Base-by-base conservation (phyloP, 1,139 yeast genomes). In the Pichia sp. region DNA sequence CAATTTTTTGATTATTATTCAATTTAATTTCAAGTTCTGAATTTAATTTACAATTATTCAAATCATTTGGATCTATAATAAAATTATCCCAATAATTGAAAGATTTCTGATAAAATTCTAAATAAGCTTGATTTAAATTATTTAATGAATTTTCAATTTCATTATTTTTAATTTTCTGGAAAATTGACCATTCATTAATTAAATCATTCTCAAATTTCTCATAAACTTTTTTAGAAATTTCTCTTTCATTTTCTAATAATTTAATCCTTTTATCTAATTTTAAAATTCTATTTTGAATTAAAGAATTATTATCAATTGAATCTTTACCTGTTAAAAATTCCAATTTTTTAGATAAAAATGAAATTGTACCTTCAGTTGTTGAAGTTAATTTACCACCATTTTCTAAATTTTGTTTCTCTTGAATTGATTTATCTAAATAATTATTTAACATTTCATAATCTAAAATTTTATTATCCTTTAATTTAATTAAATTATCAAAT, bases 401-500 rank as follows among this genome's bases (percentile, higher is more conserved):
- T 43, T 77, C 66, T 34, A 84, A 55, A 31, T 67, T 67, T 31
- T 77, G 76, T 48, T 80, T 76, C 50, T 91, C 97, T 25, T 64
- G 62, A 43, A 74, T 71, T 0, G 95, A 77, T 55, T 84, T 83
- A 35, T 71, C 68, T 41, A 88, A 67, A 58, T 89, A 89, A 43
- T 84, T 95, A 35, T 77, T 76, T 39, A 91, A 68, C 36, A 84
- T 95, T 56, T 91, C 96, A 53, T 83, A 77, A 60, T 91, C 98
- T 31, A 89, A 74, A 52, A 84, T 89, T 60, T 89, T 89, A 57
- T 86, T 91, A 56, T 91, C 98, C 50, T 91, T 86, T 42, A 84
- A 70, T 56, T 84, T 89, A 44, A 91, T 74, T 49, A 89, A 66
- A 45, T 74, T 76, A 51, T 86, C 84, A 52, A 91, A 70, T 25